Evolutionary conservation across 768 basidiomycete species (phyloP).

Genomic region (Amylocystis lapponica): DNA sequence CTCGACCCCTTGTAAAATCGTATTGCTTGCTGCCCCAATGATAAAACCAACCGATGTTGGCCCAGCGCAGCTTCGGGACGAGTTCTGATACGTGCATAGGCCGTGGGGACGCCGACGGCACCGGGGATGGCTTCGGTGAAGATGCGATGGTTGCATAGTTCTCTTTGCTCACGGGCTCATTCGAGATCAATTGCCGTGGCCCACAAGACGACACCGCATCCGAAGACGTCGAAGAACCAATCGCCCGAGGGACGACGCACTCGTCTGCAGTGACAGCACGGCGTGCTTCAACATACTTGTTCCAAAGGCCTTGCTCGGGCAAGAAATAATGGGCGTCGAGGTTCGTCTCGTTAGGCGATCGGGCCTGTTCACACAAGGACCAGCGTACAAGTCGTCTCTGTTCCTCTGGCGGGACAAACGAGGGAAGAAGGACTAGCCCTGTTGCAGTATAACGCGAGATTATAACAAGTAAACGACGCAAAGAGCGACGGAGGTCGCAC

Average conservation of each 20-base stretch:
- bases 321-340: conserved; percentile 82
- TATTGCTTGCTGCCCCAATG: conserved; percentile 98
- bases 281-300: conserved; percentile 38
- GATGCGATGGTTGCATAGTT: conserved; percentile 48
- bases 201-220: conserved; percentile 35
- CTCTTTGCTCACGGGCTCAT: conserved; percentile 56
- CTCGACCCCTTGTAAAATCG: conserved; percentile 72
- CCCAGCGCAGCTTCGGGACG: conserved; percentile 82
- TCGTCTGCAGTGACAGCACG: conserved; percentile 26
- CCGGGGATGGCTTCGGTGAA: conserved; percentile 53
- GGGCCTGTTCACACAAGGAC: conserved; percentile 72
- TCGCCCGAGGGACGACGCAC: conserved; percentile 42
- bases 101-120: conserved; percentile 57
- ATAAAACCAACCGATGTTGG: conserved; percentile 94
- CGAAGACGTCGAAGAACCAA: too few relatives aligned
- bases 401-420: conserved; percentile 52
- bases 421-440: conserved; percentile 86
- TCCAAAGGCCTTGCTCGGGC: conserved; percentile 77
- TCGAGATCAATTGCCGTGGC: conserved; percentile 65
- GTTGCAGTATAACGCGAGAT: conserved; percentile 8
- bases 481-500: conserved; percentile 27
- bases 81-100: conserved; percentile 50
- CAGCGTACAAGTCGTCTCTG: conserved; percentile 70
- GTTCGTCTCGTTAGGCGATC: conserved; percentile 80
- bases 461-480: conserved; percentile 2